A percentile compares a stretch with the other conserved stretches of the same genome.
phyloP scores from a whole-genome alignment of 176 grass and related monocot genomes.

The Canna indica region DNA sequence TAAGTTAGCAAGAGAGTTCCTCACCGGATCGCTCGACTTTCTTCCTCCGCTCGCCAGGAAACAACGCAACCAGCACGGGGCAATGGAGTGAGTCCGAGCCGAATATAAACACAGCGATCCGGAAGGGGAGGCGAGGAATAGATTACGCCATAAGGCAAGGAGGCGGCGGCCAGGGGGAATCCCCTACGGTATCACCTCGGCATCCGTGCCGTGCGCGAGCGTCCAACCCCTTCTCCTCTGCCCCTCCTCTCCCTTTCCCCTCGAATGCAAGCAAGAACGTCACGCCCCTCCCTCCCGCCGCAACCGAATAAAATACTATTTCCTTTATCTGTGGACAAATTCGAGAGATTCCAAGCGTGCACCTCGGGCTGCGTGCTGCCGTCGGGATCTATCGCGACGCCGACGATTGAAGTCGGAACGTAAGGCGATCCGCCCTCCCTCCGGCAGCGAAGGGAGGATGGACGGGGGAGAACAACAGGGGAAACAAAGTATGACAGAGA shows the following conservation, averaged over 20 bases:
- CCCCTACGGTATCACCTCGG: slow-evolving; percentile 9
- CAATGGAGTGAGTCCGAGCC: not conserved
- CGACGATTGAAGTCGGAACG: not conserved
- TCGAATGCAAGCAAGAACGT: slow-evolving; percentile 15
- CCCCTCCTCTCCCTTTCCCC: slow-evolving; percentile 14
- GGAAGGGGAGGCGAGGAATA: not conserved
- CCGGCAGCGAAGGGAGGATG: not conserved
- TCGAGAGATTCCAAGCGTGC: not conserved
- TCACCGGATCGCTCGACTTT: not conserved
- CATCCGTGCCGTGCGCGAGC: slow-evolving; percentile 23
- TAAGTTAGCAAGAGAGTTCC: not conserved
- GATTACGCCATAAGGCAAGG: slow-evolving; percentile 24
- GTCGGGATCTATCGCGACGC: not conserved
- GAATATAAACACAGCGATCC: not conserved
- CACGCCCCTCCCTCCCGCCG: not conserved
- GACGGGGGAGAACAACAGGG: not conserved
- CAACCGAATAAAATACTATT: not conserved
- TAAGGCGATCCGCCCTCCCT: slow-evolving; percentile 1
- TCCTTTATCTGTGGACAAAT: not conserved
- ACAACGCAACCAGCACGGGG: not conserved
- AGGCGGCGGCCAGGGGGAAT: slow-evolving; percentile 1
- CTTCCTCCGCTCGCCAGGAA: slow-evolving; percentile 4
- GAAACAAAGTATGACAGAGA: not conserved
- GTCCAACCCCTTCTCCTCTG: not conserved
- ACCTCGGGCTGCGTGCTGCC: not conserved